These are phyloP conservation scores for Solanum arcanum DNA, from an alignment of 257 asterid genomes.

Conservation along the genomic window DNA sequence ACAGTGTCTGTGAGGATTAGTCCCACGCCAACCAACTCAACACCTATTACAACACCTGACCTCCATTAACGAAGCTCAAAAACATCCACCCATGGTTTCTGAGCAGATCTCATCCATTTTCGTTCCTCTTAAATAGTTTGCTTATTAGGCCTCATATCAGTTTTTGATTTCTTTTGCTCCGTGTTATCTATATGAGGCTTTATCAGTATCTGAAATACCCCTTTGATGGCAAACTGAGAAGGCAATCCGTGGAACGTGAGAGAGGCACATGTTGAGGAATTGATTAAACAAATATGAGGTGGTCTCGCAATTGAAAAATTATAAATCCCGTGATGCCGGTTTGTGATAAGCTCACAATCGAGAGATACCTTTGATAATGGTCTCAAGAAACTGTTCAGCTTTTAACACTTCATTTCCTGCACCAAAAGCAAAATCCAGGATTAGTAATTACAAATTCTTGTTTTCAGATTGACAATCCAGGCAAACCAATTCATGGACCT, in stretches of 20 bases:
- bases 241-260: neutral
- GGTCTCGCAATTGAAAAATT: neutral
- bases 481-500: neutral
- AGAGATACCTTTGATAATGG: constrained; percentile 64
- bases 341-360: neutral
- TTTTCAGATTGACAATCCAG: neutral
- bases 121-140: neutral
- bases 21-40: neutral
- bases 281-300: neutral
- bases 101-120: neutral
- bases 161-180: neutral
- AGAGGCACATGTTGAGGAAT: neutral
- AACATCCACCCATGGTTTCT: neutral
- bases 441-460: neutral
- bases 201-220: neutral
- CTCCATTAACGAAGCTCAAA: neutral
- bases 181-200: neutral
- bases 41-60: neutral
- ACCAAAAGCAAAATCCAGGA: constrained; percentile 15
- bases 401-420: constrained; percentile 67
- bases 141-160: neutral
- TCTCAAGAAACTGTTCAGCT: constrained; percentile 80
- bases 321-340: neutral
- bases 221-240: neutral
- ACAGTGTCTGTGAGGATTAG: neutral